Conservation (phyloP, 2,329 filamentous ascomycete genomes). For the Fusarium denticulatum region DNA sequence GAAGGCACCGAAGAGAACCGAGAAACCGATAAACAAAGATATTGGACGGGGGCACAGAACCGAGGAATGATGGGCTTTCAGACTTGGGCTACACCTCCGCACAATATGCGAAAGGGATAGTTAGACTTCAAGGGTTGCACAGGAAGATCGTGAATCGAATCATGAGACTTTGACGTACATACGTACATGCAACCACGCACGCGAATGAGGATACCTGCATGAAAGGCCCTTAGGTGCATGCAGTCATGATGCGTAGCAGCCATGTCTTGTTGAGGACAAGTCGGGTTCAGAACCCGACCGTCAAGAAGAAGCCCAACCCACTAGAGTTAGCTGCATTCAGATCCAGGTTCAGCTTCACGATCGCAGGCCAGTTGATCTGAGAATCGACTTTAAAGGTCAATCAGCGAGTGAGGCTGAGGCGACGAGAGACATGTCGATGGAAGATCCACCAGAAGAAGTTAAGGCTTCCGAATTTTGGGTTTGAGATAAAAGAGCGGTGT, state of each 20-base stretch:
- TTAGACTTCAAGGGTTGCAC: conserved; percentile 25
- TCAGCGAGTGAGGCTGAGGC: conserved; percentile 7
- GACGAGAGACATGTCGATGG: conserved; percentile 28
- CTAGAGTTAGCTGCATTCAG: conserved; percentile 28
- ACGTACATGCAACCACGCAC: conserved; percentile 30
- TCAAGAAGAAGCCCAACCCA: conserved; percentile 23
- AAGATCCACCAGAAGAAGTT: conserved; percentile 30
- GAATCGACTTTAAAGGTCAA: conserved; percentile 20
- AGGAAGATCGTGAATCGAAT: conserved; percentile 33
- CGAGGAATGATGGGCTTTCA: conserved; percentile 19
- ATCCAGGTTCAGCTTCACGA: conserved; percentile 14
- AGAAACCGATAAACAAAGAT: neutral
- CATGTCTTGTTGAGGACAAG: conserved; percentile 31
- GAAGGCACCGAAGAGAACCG: conserved; percentile 8
- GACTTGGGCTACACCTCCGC: conserved; percentile 19
- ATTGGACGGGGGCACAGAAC: neutral
- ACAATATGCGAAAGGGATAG: conserved; percentile 19
- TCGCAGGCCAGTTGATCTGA: conserved; percentile 20
- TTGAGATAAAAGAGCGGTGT: conserved; percentile 43
- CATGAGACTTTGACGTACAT: conserved; percentile 32
- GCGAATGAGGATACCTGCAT: conserved; percentile 42
- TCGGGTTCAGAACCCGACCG: conserved; percentile 27
- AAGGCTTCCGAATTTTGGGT: conserved; percentile 34
- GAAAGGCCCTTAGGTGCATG: conserved; percentile 41
- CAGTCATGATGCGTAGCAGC: conserved; percentile 43